Evolutionary conservation across 768 basidiomycete species (phyloP).

Genomic region (Rubroboletus pulcherrimus): DNA sequence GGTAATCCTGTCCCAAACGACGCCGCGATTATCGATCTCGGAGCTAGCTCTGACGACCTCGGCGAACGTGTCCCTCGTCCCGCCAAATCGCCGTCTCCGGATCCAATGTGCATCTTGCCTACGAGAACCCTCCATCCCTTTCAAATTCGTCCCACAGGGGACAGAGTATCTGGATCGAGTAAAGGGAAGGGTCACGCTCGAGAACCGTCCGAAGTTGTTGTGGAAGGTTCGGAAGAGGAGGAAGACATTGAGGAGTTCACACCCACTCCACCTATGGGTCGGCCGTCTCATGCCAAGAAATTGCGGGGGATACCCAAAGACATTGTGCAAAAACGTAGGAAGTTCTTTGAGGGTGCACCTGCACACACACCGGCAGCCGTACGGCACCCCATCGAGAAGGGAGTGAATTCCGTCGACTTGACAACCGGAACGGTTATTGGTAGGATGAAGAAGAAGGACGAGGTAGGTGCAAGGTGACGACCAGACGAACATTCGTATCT

Average conservation of each 20-base stretch:
- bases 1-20: conserved; percentile 4
- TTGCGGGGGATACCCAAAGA: conserved; percentile 16
- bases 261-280: neutral
- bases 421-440: neutral
- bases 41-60: conserved; percentile 18
- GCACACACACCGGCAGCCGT: conserved; percentile 4
- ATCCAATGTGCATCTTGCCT: conserved; percentile 12
- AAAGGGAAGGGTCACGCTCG: conserved; percentile 26
- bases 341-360: conserved; percentile 6
- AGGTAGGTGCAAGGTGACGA: conserved; percentile 16
- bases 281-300: neutral
- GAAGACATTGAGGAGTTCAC: conserved; percentile 21
- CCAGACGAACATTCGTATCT: neutral
- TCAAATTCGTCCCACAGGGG: conserved; percentile 16
- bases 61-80: conserved; percentile 19
- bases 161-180: neutral
- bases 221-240: conserved; percentile 24
- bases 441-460: conserved; percentile 25
- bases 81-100: conserved; percentile 20
- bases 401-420: conserved; percentile 6
- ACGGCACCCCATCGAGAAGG: neutral
- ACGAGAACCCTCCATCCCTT: conserved; percentile 14
- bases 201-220: conserved; percentile 7
- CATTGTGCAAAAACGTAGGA: conserved; percentile 12
- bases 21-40: conserved; percentile 22